Conservation (phyloP, 805 yeast species). For the Scheffersomyces amazonensis region DNA sequence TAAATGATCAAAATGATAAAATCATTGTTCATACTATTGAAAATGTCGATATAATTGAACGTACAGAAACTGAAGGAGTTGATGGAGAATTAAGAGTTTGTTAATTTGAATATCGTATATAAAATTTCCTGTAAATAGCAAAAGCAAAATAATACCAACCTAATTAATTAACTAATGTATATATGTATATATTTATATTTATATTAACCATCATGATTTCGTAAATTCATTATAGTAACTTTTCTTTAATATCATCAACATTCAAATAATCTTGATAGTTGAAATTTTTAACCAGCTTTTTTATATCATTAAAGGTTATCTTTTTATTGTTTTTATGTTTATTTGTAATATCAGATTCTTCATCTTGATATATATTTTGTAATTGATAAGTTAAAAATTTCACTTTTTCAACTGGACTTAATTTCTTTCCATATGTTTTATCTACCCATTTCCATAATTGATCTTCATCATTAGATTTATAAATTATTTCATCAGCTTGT, state of each 20-base stretch:
- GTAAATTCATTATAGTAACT: slow-evolving; percentile 5
- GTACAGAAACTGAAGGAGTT: slow-evolving; percentile 22
- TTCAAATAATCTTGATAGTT: slow-evolving; percentile 11
- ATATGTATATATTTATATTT: no score
- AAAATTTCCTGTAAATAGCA: not conserved
- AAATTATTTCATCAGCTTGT: not conserved
- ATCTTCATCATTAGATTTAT: slow-evolving; percentile 3
- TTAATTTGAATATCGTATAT: slow-evolving; percentile 7
- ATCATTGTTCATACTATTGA: slow-evolving; percentile 67
- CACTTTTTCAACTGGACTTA: slow-evolving; percentile 14
- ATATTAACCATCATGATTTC: no score
- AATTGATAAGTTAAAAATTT: slow-evolving; percentile 17
- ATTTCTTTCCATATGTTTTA: slow-evolving; percentile 12
- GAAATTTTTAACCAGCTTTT: slow-evolving; percentile 8
- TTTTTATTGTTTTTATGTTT: not conserved
- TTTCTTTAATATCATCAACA: slow-evolving; percentile 8
- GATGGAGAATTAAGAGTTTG: slow-evolving; percentile 26
- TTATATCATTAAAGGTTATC: slow-evolving; percentile 1
- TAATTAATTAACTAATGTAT: no score
- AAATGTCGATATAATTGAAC: slow-evolving; percentile 58
- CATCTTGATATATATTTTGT: slow-evolving; percentile 2
- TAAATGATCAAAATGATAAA: slow-evolving; percentile 51
- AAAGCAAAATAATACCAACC: not conserved
- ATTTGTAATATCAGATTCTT: not conserved
- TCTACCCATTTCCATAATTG: slow-evolving; percentile 22